Conservation (phyloP, 208 protist genomes). For the Naegleria fowleri region DNA sequence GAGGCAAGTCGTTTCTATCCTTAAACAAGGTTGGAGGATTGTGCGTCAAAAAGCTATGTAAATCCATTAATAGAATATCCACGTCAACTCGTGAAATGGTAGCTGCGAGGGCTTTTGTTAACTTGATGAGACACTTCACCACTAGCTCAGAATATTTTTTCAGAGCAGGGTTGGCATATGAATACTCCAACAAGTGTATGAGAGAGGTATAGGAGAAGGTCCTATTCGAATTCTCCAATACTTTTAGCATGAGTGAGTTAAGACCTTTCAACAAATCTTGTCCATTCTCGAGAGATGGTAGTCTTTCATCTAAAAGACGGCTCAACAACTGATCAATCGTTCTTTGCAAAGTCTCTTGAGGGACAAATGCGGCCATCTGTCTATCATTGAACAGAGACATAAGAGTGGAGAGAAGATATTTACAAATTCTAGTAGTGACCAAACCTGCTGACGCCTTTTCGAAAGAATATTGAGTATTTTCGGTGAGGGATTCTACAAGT, state of each 20-base stretch:
- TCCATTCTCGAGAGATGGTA: not conserved
- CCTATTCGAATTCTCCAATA: conserved; percentile 31
- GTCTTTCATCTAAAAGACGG: not conserved
- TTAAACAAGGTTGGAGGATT: conserved; percentile 75
- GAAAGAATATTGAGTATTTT: not conserved
- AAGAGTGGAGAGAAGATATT: not conserved
- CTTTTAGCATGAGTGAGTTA: conserved; percentile 34
- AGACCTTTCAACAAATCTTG: not conserved
- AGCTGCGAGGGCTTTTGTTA: conserved; percentile 25
- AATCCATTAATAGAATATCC: conserved; percentile 68
- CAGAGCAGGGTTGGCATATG: not conserved
- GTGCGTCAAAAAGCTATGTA: conserved; percentile 72
- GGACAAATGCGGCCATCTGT: not conserved
- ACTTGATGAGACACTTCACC: conserved; percentile 33
- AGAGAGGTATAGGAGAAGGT: conserved; percentile 28
- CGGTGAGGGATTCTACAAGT: not conserved
- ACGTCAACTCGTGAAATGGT: conserved; percentile 2
- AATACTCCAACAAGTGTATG: conserved; percentile 25
- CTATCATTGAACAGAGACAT: not conserved
- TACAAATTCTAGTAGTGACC: not conserved
- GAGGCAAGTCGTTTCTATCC: conserved; percentile 67
- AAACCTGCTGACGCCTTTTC: not conserved
- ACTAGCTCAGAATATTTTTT: conserved; percentile 35
- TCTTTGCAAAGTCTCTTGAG: not conserved
- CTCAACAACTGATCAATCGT: not conserved